phyloP scores from a whole-genome alignment of 176 grass and related monocot genomes.

The Aechmea fasciata region DNA sequence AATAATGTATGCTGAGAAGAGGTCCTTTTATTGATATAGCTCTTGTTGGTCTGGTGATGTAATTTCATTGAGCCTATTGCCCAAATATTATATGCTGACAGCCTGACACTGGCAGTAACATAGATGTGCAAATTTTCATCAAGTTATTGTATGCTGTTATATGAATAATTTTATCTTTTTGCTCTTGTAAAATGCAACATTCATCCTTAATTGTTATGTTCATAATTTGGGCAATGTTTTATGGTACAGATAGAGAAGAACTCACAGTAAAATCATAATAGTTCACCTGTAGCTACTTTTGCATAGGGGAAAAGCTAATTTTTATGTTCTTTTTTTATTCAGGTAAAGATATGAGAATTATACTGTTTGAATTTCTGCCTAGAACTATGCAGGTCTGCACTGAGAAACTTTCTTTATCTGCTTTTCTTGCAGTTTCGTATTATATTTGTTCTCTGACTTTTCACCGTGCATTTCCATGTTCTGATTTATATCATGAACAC shows the following conservation, averaged over 20 bases:
- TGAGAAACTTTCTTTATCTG: background rate
- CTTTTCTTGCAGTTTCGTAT: background rate
- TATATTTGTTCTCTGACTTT: conserved; percentile 9
- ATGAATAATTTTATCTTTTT: too few species aligned
- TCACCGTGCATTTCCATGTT: background rate
- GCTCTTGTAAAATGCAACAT: too few species aligned
- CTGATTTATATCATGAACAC: background rate
- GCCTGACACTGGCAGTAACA: too few species aligned
- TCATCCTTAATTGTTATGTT: too few species aligned
- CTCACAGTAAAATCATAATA: background rate
- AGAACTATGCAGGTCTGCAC: conserved; percentile 72
- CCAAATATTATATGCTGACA: too few species aligned
- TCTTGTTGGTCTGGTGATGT: background rate
- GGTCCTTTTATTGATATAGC: background rate
- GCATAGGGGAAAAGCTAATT: conserved; percentile 12
- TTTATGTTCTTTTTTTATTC: conserved; percentile 17
- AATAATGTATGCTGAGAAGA: background rate
- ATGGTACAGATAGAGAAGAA: background rate
- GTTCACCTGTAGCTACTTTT: background rate
- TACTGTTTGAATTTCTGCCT: conserved; percentile 67
- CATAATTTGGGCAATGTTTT: too few species aligned
- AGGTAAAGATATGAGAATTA: conserved; percentile 97
- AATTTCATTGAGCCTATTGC: background rate
- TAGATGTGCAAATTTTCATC: too few species aligned
- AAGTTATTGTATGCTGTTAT: too few species aligned